Evolutionary conservation across 768 basidiomycete genomes (phyloP).

Genomic region (Amanita muscaria): DNA sequence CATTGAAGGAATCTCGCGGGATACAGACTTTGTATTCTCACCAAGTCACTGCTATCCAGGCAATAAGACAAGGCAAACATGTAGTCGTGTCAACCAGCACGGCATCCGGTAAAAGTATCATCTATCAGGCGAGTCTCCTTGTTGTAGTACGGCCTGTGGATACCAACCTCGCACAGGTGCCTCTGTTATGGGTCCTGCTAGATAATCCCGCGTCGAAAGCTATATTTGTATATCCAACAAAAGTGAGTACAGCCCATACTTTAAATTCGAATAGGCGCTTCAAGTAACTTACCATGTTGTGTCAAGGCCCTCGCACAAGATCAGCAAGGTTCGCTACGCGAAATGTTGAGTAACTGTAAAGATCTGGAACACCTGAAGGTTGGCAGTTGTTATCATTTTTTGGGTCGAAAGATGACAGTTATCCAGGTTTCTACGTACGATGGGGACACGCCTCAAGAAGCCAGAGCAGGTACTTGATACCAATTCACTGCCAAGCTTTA

Average conservation of each 20-base stretch:
- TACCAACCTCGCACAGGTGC: constrained; percentile 38
- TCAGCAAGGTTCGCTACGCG: constrained; percentile 63
- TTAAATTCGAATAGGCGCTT: neutral
- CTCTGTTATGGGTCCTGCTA: constrained; percentile 59
- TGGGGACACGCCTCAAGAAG: constrained; percentile 75
- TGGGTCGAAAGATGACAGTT: neutral
- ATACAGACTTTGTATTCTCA: constrained; percentile 60
- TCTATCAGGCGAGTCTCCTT: constrained; percentile 55
- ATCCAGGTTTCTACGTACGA: constrained; percentile 70
- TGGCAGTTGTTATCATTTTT: neutral
- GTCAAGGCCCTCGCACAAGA: constrained; percentile 81
- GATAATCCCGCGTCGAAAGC: constrained; percentile 54
- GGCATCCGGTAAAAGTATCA: constrained; percentile 83
- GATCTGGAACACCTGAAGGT: constrained; percentile 57
- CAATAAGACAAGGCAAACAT: constrained; percentile 46
- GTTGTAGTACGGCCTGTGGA: neutral
- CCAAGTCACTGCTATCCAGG: constrained; percentile 66
- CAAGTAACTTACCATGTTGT: neutral
- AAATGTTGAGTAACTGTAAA: constrained; percentile 50
- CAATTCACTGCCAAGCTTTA: neutral
- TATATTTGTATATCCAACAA: constrained; percentile 85
- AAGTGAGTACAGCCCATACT: constrained; percentile 33
- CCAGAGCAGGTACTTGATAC: constrained; percentile 40
- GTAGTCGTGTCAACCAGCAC: constrained; percentile 89
- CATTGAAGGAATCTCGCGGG: constrained; percentile 47